Evolutionary conservation across 371 early-diverging fungal genomes (phyloP).

Genomic region (Catenaria anguillulae): DNA sequence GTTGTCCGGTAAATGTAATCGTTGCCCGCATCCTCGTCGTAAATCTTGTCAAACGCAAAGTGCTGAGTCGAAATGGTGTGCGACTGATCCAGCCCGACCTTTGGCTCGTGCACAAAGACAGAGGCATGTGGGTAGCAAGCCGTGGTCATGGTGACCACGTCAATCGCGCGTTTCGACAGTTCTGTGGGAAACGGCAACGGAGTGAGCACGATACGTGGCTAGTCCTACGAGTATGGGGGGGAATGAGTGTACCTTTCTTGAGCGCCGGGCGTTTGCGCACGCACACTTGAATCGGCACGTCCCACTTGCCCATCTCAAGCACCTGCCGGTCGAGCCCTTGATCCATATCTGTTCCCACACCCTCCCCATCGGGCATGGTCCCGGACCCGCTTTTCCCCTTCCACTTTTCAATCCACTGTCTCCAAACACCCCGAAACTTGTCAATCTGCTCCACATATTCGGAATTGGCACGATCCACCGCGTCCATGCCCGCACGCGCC

Average conservation of each 20-base stretch:
- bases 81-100: slow-evolving; percentile 22
- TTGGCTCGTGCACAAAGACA: slow-evolving; percentile 18
- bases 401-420: slow-evolving; percentile 2
- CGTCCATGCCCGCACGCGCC: slow-evolving; percentile 7
- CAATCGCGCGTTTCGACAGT: neutral
- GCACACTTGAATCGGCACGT: slow-evolving; percentile 13
- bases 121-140: neutral
- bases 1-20: slow-evolving; percentile 25
- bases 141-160: neutral
- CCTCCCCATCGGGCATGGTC: too few species aligned
- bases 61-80: slow-evolving; percentile 25
- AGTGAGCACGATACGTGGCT: too few species aligned
- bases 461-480: slow-evolving; percentile 2
- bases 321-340: too few species aligned
- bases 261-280: slow-evolving; percentile 16
- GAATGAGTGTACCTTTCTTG: too few species aligned
- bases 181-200: slow-evolving; percentile 6
- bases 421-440: slow-evolving; percentile 5
- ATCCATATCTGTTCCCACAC: too few species aligned
- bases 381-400: neutral
- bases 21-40: slow-evolving; percentile 25
- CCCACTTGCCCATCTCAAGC: neutral
- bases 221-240: too few species aligned
- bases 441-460: slow-evolving; percentile 7
- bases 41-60: slow-evolving; percentile 32